phyloP scores from a whole-genome alignment of 2,329 filamentous ascomycete species.

The Triangularia setosa region DNA sequence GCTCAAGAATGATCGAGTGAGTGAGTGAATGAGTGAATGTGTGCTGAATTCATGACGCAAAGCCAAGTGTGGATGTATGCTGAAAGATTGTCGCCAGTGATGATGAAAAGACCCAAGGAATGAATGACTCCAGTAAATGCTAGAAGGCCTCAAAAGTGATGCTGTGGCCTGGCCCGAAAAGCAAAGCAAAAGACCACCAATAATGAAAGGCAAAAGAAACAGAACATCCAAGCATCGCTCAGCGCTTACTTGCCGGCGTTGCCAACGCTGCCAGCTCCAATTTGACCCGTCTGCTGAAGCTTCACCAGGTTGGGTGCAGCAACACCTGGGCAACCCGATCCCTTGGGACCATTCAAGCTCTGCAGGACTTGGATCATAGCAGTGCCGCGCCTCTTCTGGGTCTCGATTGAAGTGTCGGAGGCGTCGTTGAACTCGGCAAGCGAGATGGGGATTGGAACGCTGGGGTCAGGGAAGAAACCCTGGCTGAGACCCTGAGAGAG shows the following conservation, averaged over 20 bases:
- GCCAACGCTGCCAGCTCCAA: conserved; percentile 3
- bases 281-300: conserved; percentile 19
- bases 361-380: conserved; percentile 24
- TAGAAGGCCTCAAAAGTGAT: not conserved
- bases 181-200: conserved; percentile 1
- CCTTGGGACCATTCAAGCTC: conserved; percentile 20
- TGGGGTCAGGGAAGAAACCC: conserved; percentile 23
- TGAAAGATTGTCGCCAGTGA: not conserved
- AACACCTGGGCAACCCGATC: conserved; percentile 20
- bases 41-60: not conserved
- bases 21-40: not conserved
- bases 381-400: conserved; percentile 18
- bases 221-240: not conserved
- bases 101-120: not conserved
- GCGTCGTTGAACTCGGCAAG: conserved; percentile 21
- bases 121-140: not conserved
- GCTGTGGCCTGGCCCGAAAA: not conserved
- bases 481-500: conserved; percentile 17
- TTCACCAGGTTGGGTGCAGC: conserved; percentile 15
- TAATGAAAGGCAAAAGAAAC: conserved; percentile 10
- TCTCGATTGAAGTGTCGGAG: conserved; percentile 11
- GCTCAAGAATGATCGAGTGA: not conserved
- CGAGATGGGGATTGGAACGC: conserved; percentile 16
- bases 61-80: not conserved
- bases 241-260: conserved; percentile 8